Percentiles rank a stretch among this genome's conserved stretches.
These are phyloP conservation scores for Tetragonia tetragonoides DNA, from an alignment of 148 eudicot genomes.

Conservation along the genomic window DNA sequence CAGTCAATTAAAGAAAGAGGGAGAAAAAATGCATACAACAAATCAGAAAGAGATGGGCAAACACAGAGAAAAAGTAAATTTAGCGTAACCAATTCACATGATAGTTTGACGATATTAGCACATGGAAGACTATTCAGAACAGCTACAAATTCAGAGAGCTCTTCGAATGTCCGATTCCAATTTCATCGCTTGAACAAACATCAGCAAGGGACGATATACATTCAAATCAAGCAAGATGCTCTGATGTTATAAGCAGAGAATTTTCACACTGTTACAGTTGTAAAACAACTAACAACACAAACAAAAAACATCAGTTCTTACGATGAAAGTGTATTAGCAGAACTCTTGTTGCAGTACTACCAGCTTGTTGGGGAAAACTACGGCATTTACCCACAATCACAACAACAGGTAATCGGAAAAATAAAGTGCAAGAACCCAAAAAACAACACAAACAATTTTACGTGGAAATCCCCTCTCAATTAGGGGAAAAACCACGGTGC, in stretches of 20 bases:
- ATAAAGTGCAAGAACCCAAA: too few relatives aligned
- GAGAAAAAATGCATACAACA: too few relatives aligned
- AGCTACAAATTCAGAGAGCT: not conserved
- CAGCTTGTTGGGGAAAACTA: too few relatives aligned
- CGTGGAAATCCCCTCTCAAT: too few relatives aligned
- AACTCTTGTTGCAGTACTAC: not conserved
- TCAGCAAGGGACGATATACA: conserved; percentile 12
- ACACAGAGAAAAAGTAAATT: not conserved
- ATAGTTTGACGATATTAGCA: not conserved
- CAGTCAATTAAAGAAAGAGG: too few relatives aligned
- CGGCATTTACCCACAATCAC: too few relatives aligned
- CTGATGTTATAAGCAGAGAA: too few relatives aligned
- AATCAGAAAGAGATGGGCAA: too few relatives aligned
- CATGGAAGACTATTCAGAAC: not conserved
- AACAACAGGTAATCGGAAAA: too few relatives aligned
- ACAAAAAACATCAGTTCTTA: not conserved
- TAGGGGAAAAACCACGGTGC: too few relatives aligned
- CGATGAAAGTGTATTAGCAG: conserved; percentile 2
- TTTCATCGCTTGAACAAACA: not conserved
- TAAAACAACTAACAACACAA: not conserved
- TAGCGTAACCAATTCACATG: not conserved
- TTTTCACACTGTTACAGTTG: not conserved
- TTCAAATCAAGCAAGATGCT: too few relatives aligned
- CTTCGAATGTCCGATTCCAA: not conserved
- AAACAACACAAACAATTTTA: too few relatives aligned